Evolutionary conservation across 1,284 basidiomycete species (phyloP), one percentile per base, ranked within the genome.

Genomic region (Cryptococcus floricola): DNA sequence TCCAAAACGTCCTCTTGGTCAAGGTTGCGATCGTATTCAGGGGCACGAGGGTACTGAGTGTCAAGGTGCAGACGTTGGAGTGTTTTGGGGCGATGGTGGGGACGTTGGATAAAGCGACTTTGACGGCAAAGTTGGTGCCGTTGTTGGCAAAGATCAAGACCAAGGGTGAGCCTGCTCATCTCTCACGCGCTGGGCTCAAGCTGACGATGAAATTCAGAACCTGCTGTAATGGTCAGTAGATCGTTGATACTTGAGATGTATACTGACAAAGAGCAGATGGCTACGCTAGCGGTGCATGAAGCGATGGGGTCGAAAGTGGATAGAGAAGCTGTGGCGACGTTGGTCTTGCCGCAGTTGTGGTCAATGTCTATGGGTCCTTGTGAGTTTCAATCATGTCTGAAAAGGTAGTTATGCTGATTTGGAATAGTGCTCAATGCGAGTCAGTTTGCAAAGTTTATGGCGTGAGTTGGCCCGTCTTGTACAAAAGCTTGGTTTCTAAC

Each of bases 221-320:
- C 91, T 8, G 85, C 87, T 28, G 91, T 96, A 5, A 95, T 90
- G 83, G 88, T 89, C 63, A n/a, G 6, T 37, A 39, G 14, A 28
- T 8, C 5, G 5, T 19, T 10, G 44, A 16, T 8, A 47, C 8
- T 42, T 10, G 19, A 42, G 14, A 7, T 42, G 19, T 8, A 42
- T 42, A 34, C 49, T 48, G 41, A 58, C 38, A 45, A 27, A 47
- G 41, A 23, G 49, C 60, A 91, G 88, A 88, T 94, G 83, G 91
- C 92, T 1, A 96, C 93, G 0, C 79, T 98, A 43, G 86, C 85
- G 9, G 93, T 99, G 0, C 93, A 98, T 77, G 94, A 97, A 75
- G 90, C 89, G 4, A 96, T 98, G 91, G 91, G 93, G 2, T 83
- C 85, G 65, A 98, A 98, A 74, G 88, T 98, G 4, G 93, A 97